A percentile compares a stretch with the other conserved stretches of the same genome.
These are phyloP conservation scores for Globisporangium spiculum DNA, from an alignment of 352 stramenopile genomes.

Conservation along the genomic window DNA sequence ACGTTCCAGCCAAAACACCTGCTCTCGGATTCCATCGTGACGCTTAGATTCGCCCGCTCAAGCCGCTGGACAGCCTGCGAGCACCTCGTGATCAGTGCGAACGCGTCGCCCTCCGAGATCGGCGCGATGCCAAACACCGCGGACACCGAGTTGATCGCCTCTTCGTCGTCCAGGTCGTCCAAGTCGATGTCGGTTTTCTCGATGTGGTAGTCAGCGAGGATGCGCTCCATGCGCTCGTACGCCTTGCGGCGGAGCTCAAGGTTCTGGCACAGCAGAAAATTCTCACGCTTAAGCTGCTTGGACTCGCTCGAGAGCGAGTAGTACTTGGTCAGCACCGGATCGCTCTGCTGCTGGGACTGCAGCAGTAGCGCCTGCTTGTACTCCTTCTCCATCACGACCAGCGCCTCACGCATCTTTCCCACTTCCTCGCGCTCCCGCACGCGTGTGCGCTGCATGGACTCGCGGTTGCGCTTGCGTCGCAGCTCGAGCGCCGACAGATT, in stretches of 20 bases:
- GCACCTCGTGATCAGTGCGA: slow-evolving; percentile 29
- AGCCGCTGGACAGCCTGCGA: slow-evolving; percentile 25
- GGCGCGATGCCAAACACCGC: slow-evolving; percentile 10
- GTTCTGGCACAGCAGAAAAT: slow-evolving; percentile 37
- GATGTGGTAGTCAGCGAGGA: slow-evolving; percentile 38
- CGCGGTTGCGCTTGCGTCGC: slow-evolving; percentile 36
- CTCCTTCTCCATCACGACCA: slow-evolving; percentile 38
- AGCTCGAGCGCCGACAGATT: slow-evolving; percentile 22
- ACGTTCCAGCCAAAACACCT: slow-evolving; percentile 40
- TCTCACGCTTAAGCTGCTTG: slow-evolving; percentile 33
- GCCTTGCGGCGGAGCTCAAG: slow-evolving; percentile 32
- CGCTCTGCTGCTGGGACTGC: slow-evolving; percentile 13
- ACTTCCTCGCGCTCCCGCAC: slow-evolving; percentile 34
- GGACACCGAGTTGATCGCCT: not conserved
- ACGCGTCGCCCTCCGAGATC: slow-evolving; percentile 31
- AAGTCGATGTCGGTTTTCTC: slow-evolving; percentile 27
- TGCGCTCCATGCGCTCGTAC: slow-evolving; percentile 41
- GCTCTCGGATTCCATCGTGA: slow-evolving; percentile 13
- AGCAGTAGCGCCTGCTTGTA: slow-evolving; percentile 26
- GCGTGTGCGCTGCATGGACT: slow-evolving; percentile 43
- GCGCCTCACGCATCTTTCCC: slow-evolving; percentile 26
- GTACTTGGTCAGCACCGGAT: slow-evolving; percentile 24
- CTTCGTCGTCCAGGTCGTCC: not conserved
- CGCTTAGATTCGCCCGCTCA: slow-evolving; percentile 11
- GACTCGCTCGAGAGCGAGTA: slow-evolving; percentile 31